Percentiles rank a stretch among this genome's conserved stretches.
Conservation (phyloP, 495 filamentous ascomycete genomes). For the Penicillium fimorum region DNA sequence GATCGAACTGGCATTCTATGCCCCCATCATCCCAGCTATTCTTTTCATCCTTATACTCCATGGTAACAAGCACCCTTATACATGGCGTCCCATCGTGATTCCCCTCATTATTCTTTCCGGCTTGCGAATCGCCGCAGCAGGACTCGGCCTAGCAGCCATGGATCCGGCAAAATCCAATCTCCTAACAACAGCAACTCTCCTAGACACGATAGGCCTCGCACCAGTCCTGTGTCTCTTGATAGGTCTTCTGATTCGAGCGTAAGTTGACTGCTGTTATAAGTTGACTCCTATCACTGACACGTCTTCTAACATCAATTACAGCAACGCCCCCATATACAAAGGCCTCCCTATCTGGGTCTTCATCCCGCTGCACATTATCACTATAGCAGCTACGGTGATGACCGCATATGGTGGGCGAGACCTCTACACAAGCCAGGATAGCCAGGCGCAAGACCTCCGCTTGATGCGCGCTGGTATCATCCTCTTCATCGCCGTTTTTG, state of each 20-base stretch:
- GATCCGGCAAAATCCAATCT: conserved; percentile 5
- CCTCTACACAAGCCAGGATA: conserved; percentile 4
- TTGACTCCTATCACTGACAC: not conserved
- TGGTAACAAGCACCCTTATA: conserved; percentile 3
- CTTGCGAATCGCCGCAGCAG: conserved; percentile 4
- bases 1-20: conserved; percentile 11
- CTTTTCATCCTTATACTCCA: conserved; percentile 3
- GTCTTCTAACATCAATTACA: not conserved
- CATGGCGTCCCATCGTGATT: conserved; percentile 9
- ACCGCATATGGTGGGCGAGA: conserved; percentile 8
- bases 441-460: conserved; percentile 3
- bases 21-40: conserved; percentile 7
- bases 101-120: conserved; percentile 7
- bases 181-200: conserved; percentile 2
- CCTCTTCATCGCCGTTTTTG: conserved; percentile 3
- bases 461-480: conserved; percentile 8
- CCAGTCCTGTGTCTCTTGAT: conserved; percentile 7
- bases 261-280: conserved; percentile 4
- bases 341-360: conserved; percentile 4
- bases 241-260: conserved; percentile 6
- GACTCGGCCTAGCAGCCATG: conserved; percentile 7
- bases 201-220: conserved; percentile 6
- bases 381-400: conserved; percentile 7
- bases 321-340: conserved; percentile 6
- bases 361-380: conserved; percentile 2